phyloP scores from a whole-genome alignment of 192 early-diverging fungal genomes.

The Podila verticillata region DNA sequence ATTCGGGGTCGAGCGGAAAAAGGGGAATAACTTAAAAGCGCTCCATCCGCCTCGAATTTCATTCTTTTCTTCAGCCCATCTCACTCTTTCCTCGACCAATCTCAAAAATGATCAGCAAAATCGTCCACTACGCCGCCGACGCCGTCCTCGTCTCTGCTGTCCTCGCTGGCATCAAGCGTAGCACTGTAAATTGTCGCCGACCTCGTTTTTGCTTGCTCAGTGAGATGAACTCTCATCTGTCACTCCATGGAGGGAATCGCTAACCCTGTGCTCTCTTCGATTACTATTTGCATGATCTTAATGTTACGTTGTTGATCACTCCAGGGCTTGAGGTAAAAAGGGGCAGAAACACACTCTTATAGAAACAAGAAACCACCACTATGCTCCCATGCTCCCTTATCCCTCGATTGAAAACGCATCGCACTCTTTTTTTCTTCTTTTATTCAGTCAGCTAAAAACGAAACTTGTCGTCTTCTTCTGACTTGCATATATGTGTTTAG shows the following conservation, averaged over 20 bases:
- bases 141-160: conserved; percentile 68
- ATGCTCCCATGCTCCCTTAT: neutral
- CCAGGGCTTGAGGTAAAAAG: conserved; percentile 34
- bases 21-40: neutral
- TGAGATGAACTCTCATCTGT: neutral
- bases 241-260: neutral
- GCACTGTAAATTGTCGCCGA: conserved; percentile 56
- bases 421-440: neutral
- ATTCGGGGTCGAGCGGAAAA: no score
- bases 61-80: conserved; percentile 3
- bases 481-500: conserved; percentile 10
- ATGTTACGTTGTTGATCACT: neutral
- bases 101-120: conserved; percentile 52
- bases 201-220: neutral
- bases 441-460: neutral
- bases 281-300: neutral
- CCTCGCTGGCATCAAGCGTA: conserved; percentile 66
- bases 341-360: neutral
- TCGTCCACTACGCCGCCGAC: conserved; percentile 64
- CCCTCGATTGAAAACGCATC: neutral
- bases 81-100: neutral
- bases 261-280: neutral
- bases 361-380: no score
- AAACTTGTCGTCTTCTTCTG: neutral
- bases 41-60: neutral